Percentiles rank a stretch among this genome's conserved stretches.
These are phyloP conservation scores for Cladochytrium tenue DNA, from an alignment of 371 early-diverging fungal species.

Conservation along the genomic window DNA sequence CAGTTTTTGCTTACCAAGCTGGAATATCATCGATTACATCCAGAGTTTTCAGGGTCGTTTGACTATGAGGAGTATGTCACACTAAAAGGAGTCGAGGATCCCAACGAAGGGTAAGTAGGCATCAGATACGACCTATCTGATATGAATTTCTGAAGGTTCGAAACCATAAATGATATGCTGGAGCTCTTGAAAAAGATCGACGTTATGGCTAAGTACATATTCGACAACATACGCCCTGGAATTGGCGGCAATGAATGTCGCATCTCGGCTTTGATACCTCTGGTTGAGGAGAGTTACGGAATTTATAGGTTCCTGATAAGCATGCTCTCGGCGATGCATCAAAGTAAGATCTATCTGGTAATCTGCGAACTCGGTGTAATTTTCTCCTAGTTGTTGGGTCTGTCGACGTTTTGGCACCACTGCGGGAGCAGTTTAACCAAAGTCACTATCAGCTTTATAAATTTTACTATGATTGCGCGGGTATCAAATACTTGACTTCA, in stretches of 20 bases:
- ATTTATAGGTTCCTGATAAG: conserved; percentile 93
- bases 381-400: conserved; percentile 52
- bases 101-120: conserved; percentile 86
- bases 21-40: conserved; percentile 86
- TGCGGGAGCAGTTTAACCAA: conserved; percentile 81
- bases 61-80: conserved; percentile 96
- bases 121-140: neutral
- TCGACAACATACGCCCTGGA: conserved; percentile 77
- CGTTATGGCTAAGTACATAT: conserved; percentile 84
- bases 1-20: conserved; percentile 87
- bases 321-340: conserved; percentile 96
- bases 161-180: conserved; percentile 92
- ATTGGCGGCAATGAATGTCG: conserved; percentile 89
- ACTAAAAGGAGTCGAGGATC: conserved; percentile 90
- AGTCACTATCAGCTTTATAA: conserved; percentile 83
- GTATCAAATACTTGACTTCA: conserved; percentile 86
- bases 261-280: conserved; percentile 91
- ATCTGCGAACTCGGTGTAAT: neutral
- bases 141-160: conserved; percentile 59
- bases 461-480: conserved; percentile 90
- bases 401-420: conserved; percentile 83
- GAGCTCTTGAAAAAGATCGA: conserved; percentile 87
- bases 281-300: conserved; percentile 93
- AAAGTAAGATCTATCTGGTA: conserved; percentile 58
- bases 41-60: conserved; percentile 92